A percentile compares a stretch with the other conserved stretches of the same genome.
Evolutionary conservation across 2,329 filamentous ascomycete species (phyloP).

Genomic region (Cercospora berteroae): DNA sequence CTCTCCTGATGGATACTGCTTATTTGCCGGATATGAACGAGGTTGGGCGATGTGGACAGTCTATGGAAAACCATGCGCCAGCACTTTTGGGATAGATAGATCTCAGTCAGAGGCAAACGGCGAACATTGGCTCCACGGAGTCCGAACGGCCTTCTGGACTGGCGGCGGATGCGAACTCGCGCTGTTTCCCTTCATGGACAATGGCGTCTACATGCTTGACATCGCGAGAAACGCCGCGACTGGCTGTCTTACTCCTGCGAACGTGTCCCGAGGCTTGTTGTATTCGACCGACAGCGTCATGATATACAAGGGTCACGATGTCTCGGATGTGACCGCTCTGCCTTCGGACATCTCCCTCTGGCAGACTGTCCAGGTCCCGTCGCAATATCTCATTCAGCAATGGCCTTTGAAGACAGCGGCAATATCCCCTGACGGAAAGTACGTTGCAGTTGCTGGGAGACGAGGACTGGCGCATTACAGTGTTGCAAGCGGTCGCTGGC

Average conservation of each 20-base stretch:
- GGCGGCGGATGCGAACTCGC: slow-evolving; percentile 84
- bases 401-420: slow-evolving; percentile 89
- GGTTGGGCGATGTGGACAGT: slow-evolving; percentile 98
- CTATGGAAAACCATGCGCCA: slow-evolving; percentile 84
- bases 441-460: slow-evolving; percentile 91
- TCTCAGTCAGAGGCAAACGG: slow-evolving; percentile 63
- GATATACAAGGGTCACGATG: slow-evolving; percentile 89
- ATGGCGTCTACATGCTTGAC: slow-evolving; percentile 81
- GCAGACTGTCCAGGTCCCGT: slow-evolving; percentile 86
- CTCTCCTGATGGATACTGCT: slow-evolving; percentile 92
- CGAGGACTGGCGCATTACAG: slow-evolving; percentile 94
- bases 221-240: slow-evolving; percentile 93
- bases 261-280: slow-evolving; percentile 82
- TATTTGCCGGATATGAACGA: slow-evolving; percentile 88
- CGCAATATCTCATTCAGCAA: slow-evolving; percentile 81
- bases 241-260: slow-evolving; percentile 86
- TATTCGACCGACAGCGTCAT: slow-evolving; percentile 86
- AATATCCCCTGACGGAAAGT: slow-evolving; percentile 87
- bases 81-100: slow-evolving; percentile 73
- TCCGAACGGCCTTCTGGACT: slow-evolving; percentile 78
- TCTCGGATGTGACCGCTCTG: slow-evolving; percentile 85
- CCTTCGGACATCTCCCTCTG: slow-evolving; percentile 91
- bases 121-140: slow-evolving; percentile 81
- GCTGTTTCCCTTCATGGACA: slow-evolving; percentile 64
- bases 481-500: slow-evolving; percentile 90